Conservation (phyloP, 129 eudicot species). For the Sambucus nigra region DNA sequence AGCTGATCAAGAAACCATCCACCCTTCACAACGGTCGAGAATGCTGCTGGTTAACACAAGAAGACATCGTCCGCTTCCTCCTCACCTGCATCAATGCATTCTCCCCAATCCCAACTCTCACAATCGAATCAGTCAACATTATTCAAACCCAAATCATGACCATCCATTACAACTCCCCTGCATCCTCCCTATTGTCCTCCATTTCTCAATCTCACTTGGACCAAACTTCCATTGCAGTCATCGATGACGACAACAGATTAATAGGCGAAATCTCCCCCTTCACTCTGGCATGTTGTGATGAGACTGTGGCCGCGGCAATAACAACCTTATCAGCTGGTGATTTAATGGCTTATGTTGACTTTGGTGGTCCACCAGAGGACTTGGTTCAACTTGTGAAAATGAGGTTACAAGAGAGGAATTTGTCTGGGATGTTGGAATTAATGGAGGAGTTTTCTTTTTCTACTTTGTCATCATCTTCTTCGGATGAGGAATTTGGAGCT, state of each 20-base stretch:
- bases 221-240: conserved; percentile 60
- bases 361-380: conserved; percentile 66
- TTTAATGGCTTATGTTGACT: conserved; percentile 71
- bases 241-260: conserved; percentile 46
- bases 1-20: conserved; percentile 29
- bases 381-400: conserved; percentile 46
- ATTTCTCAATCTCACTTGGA: conserved; percentile 32
- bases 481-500: conserved; percentile 62
- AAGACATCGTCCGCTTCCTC: conserved; percentile 76
- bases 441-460: conserved; percentile 41
- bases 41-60: conserved; percentile 75
- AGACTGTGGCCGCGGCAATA: conserved; percentile 69
- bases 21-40: conserved; percentile 26
- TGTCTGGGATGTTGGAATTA: conserved; percentile 53
- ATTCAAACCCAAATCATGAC: conserved; percentile 44
- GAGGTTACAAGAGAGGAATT: conserved; percentile 43
- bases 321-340: conserved; percentile 73
- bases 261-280: conserved; percentile 78
- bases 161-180: conserved; percentile 49
- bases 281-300: conserved; percentile 64
- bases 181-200: conserved; percentile 28
- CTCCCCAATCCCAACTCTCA: conserved; percentile 55
- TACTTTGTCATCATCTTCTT: conserved; percentile 49
- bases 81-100: conserved; percentile 65
- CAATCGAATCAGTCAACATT: conserved; percentile 50